phyloP scores from a whole-genome alignment of 2,329 filamentous ascomycete species.

The Claviceps paspali region DNA sequence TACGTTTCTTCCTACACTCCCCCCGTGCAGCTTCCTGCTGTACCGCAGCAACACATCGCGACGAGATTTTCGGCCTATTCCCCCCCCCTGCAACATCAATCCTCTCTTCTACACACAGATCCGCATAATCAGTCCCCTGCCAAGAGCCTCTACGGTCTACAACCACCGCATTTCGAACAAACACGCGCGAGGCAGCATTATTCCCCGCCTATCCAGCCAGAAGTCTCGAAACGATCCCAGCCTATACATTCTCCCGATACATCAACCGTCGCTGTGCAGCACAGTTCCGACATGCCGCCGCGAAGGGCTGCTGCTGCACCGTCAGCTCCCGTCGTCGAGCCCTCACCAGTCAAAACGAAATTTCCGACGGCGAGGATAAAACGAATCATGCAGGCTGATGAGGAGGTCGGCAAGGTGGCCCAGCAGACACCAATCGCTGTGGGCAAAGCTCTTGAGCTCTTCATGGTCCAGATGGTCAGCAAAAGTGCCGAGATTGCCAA shows the following conservation, averaged over 20 bases:
- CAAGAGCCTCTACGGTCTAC: constrained; percentile 8
- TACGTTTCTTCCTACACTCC: constrained; percentile 13
- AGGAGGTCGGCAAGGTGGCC: constrained; percentile 95
- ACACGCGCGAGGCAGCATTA: not conserved
- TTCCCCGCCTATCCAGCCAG: constrained; percentile 1
- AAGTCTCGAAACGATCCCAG: constrained; percentile 2
- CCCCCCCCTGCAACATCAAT: constrained; percentile 9
- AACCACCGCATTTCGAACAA: constrained; percentile 7
- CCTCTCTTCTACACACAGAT: constrained; percentile 9
- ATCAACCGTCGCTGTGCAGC: constrained; percentile 2
- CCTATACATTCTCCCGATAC: constrained; percentile 1
- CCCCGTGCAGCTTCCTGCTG: constrained; percentile 15
- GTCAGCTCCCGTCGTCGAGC: constrained; percentile 31
- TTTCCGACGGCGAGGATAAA: constrained; percentile 97
- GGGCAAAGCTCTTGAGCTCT: constrained; percentile 87
- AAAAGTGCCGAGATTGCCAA: constrained; percentile 76
- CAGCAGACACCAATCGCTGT: constrained; percentile 95
- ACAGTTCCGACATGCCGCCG: constrained; percentile 19
- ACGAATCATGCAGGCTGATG: constrained; percentile 97
- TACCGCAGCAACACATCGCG: constrained; percentile 12
- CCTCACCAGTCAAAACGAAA: constrained; percentile 75
- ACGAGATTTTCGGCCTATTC: constrained; percentile 12
- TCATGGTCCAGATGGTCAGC: constrained; percentile 89
- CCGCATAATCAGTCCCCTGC: constrained; percentile 6
- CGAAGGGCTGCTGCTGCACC: constrained; percentile 15